Percentiles rank a stretch among this genome's conserved stretches.
phyloP scores from a whole-genome alignment of 768 basidiomycete species.

The Vishniacozyma victoriae region DNA sequence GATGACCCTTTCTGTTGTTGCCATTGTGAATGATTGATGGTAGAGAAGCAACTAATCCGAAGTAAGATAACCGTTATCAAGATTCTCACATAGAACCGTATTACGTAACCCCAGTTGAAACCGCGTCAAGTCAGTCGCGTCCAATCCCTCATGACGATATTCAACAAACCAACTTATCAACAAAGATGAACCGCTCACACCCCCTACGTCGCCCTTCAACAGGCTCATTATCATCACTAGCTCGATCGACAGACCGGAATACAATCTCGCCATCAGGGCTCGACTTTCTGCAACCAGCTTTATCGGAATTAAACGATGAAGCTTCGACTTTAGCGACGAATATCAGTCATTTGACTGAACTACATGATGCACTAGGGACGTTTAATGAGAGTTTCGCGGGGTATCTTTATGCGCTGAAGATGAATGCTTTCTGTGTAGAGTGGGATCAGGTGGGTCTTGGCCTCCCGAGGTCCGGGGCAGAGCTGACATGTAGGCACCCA shows the following conservation, averaged over 20 bases:
- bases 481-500: constrained; percentile 7
- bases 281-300: constrained; percentile 74
- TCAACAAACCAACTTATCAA: too few relatives aligned
- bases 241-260: constrained; percentile 57
- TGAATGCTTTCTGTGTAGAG: constrained; percentile 90
- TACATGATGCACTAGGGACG: constrained; percentile 68
- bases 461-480: background rate
- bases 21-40: too few relatives aligned
- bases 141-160: too few relatives aligned
- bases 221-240: constrained; percentile 78
- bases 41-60: too few relatives aligned
- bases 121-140: too few relatives aligned
- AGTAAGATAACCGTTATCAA: too few relatives aligned
- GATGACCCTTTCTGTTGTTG: too few relatives aligned
- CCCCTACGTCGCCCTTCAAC: constrained; percentile 86
- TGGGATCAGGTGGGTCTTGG: constrained; percentile 67
- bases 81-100: too few relatives aligned
- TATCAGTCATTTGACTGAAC: constrained; percentile 61
- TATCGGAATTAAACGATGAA: constrained; percentile 84
- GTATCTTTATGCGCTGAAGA: constrained; percentile 84
- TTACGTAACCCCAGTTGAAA: too few relatives aligned
- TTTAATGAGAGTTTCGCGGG: constrained; percentile 94
- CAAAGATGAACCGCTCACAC: too few relatives aligned
- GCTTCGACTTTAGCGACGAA: constrained; percentile 72
- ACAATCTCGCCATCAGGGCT: constrained; percentile 72